Evolutionary conservation across 345 rosid genomes (phyloP).

Genomic region (Eucalyptus marginata): DNA sequence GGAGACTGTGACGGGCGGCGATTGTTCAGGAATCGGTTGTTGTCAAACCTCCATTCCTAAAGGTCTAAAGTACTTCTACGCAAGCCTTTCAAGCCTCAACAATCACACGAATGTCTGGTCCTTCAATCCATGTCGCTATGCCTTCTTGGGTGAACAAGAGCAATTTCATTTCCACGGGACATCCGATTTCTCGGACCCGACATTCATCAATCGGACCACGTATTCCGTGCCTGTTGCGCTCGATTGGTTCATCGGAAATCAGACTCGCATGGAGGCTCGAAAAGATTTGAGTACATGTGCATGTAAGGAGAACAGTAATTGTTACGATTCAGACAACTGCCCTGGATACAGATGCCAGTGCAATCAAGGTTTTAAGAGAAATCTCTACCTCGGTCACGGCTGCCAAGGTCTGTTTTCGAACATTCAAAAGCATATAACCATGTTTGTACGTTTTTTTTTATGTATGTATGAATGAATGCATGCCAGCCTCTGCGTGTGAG

Average conservation of each 20-base stretch:
- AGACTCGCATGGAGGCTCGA: background rate
- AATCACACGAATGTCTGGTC: background rate
- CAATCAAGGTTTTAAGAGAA: no score
- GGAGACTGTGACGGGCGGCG: background rate
- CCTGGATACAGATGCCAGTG: no score
- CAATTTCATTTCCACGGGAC: background rate
- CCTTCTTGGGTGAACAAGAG: background rate
- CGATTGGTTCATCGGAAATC: background rate
- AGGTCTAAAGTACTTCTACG: background rate
- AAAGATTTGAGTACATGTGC: background rate
- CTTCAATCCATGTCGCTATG: background rate
- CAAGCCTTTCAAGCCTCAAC: background rate
- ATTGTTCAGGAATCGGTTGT: background rate
- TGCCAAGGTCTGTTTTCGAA: no score
- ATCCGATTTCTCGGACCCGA: background rate
- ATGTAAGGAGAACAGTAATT: background rate
- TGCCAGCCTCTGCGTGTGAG: no score
- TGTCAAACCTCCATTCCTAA: background rate
- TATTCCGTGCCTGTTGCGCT: background rate
- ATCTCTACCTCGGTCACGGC: no score
- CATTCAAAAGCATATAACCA: no score
- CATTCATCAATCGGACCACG: background rate
- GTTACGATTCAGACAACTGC: background rate
- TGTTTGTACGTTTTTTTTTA: no score
- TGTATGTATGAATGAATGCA: no score